These are phyloP conservation scores for Populus hybrid DNA, from an alignment of 441 rosid species.

Conservation along the genomic window DNA sequence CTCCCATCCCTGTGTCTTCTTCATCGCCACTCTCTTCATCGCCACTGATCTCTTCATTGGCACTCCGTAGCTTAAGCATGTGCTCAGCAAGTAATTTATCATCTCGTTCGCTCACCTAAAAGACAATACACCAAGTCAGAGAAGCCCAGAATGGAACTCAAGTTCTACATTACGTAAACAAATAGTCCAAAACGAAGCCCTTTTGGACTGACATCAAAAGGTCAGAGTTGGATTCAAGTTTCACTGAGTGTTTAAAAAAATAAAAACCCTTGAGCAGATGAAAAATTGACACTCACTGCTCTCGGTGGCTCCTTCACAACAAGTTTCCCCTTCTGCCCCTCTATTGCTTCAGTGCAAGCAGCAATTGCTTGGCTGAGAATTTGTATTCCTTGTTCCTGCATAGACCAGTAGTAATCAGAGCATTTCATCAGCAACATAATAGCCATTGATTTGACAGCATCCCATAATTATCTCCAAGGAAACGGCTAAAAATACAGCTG, in stretches of 20 bases:
- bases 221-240: background rate
- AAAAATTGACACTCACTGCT: conserved; percentile 60
- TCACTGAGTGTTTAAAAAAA: background rate
- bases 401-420: conserved; percentile 10
- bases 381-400: conserved; percentile 91
- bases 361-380: conserved; percentile 66
- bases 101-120: conserved; percentile 95
- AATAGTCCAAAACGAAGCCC: background rate
- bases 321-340: conserved; percentile 84
- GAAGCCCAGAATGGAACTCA: background rate
- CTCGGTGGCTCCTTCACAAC: conserved; percentile 79
- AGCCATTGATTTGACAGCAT: background rate
- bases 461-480: background rate
- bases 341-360: conserved; percentile 77
- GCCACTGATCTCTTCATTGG: conserved; percentile 86
- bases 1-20: conserved; percentile 95
- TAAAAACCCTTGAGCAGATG: background rate
- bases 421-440: background rate
- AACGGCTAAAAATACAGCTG: background rate
- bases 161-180: too few relatives aligned
- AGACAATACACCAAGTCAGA: conserved; percentile 15
- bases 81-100: conserved; percentile 91
- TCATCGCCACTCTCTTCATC: conserved; percentile 87
- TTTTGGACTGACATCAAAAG: background rate
- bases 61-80: conserved; percentile 78